These are phyloP conservation scores for Ogataea henricii DNA, from an alignment of 805 yeast genomes.

Conservation along the genomic window DNA sequence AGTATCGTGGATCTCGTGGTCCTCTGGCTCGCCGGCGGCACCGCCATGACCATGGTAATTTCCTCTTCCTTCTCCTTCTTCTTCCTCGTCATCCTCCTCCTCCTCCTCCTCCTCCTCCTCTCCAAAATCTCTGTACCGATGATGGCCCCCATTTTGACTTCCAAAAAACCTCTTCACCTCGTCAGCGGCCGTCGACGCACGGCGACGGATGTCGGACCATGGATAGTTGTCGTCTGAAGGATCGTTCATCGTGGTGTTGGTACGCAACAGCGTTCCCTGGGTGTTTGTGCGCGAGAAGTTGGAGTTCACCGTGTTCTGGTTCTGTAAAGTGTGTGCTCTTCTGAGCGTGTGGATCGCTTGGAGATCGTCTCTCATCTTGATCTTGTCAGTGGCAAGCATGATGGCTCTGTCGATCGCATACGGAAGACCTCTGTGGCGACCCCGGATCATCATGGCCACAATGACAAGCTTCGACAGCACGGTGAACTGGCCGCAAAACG, in stretches of 20 bases:
- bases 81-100: neutral
- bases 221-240: slow-evolving; percentile 4
- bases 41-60: neutral
- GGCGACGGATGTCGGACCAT: slow-evolving; percentile 12
- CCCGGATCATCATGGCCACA: slow-evolving; percentile 88
- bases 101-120: neutral
- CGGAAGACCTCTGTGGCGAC: slow-evolving; percentile 95
- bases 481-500: slow-evolving; percentile 73
- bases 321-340: slow-evolving; percentile 29
- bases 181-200: slow-evolving; percentile 18
- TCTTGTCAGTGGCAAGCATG: slow-evolving; percentile 71
- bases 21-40: neutral
- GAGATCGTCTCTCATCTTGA: slow-evolving; percentile 60
- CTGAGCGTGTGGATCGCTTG: slow-evolving; percentile 51
- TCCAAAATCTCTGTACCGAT: neutral
- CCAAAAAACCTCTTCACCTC: slow-evolving; percentile 9
- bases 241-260: slow-evolving; percentile 16
- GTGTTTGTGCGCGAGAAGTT: slow-evolving; percentile 5
- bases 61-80: no score
- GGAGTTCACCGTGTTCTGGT: slow-evolving; percentile 7
- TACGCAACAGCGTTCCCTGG: slow-evolving; percentile 17
- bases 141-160: neutral
- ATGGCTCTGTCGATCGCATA: slow-evolving; percentile 92
- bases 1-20: neutral
- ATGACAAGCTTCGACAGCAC: slow-evolving; percentile 79